Evolutionary conservation across 768 basidiomycete species (phyloP), one percentile per base, ranked within the genome.

Genomic region (Mycena indigotica): DNA sequence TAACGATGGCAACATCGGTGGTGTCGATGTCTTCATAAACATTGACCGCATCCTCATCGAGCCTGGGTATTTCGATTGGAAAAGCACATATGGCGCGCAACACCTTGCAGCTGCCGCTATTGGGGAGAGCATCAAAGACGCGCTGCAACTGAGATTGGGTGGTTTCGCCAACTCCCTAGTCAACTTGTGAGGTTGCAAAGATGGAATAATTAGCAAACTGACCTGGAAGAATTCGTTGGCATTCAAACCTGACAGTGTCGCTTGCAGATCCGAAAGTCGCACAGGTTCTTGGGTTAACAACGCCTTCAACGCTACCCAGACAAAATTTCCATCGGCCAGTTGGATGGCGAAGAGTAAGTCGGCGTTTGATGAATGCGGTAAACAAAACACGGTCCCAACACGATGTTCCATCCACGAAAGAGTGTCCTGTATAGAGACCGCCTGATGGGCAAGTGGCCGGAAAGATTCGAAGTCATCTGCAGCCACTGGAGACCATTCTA

Each of bases 401-500:
- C 28, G 6, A 21, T 48, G 46, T 21, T 48, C 46, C 23, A 48
- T 25, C 46, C 46, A 48, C 46, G 5, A 12, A 26, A 48, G 8
- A 12, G 25, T 28, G 4, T 48, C 15, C 24, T 48, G 24, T 15
- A 48, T n/a, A 12, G 46, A 48, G 6, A 21, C 12, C 23, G 46
- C 25, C 46, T 10, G 24, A 23, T 8, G 25, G 12, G 46, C 46
- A 13, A 48, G 24, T 28, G 46, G 46, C 13, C 28, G 29, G 16
- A 46, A 26, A 13, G 56, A 52, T 32, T 57, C 46, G 46, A 12
- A 48, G 12, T 48, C 46, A 21, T 48, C 12, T 4, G 46, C 24
- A 5, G 25, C 46, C 15, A 48, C 46, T 8, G 23, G 28, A 39
- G 28, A 49, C 17, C 29, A 24, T 28, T 16, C 28, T 13, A 35